Base-by-base conservation (phyloP, 108 stramenopile species). In the Stephanodiscus triporus region DNA sequence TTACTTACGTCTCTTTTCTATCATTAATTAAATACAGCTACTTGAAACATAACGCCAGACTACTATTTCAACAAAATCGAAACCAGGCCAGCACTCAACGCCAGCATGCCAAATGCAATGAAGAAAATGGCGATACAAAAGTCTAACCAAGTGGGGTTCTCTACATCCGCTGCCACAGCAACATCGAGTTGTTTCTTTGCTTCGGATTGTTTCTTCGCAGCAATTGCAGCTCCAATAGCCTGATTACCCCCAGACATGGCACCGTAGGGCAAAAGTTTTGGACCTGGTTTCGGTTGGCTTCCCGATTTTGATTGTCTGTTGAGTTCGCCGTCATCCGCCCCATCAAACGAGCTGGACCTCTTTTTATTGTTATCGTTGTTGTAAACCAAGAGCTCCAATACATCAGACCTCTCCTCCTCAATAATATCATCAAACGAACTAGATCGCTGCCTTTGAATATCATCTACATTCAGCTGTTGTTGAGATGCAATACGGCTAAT, bases 41-140 rank as follows among this genome's bases (percentile, higher is more conserved):
- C 10, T 17, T 9, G 22, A 63, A 62, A 38, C 62, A 34, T 63
- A 63, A 63, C 7, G 14, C 30, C 48, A 19, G 6, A 65, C 26
- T 58, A 61, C 4, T 60, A 48, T n/a, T 49, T 42, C 62, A 65
- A 47, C 17, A 81, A 76, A 27, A 90, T 84, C 14, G 92, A 90
- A 11, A 84, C 49, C 48, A 90, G 3, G 11, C 93, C 93, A 9
- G 88, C 90, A 24, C 66, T 58, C 63, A 91, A 40, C 14, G 93
- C 93, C 13, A 94, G 43, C 26, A 89, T 22, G 9, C 93, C 93
- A 62, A 94, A 90, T 1, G 82, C 47, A 55, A 89, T 66, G 30
- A 81, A 90, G 24, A 77, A 84, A 23, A 94, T 89, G 6, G 93
- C 93, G 54, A 90, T 45, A 22, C 76, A 61, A 78, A 89, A 94